Conservation (phyloP, 257 asterid genomes). For the Petunia secreta region DNA sequence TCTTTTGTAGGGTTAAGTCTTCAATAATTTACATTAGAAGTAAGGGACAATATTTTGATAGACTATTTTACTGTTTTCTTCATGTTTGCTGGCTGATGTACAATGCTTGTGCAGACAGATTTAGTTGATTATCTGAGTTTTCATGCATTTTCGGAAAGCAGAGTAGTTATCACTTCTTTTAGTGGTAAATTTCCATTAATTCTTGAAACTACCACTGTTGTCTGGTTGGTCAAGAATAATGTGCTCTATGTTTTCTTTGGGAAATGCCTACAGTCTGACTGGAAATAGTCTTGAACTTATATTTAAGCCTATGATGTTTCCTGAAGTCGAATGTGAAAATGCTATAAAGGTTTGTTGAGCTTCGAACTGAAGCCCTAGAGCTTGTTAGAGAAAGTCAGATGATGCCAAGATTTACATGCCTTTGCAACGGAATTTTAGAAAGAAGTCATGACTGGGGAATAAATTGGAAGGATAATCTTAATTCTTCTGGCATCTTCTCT, state of each 20-base stretch:
- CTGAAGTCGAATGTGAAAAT: conserved; percentile 10
- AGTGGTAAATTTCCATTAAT: neutral
- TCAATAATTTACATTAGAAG: neutral
- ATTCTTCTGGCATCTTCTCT: neutral
- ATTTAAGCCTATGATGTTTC: neutral
- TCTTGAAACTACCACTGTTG: neutral
- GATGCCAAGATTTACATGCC: conserved; percentile 17
- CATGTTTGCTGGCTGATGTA: neutral
- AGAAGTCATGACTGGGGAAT: conserved; percentile 4
- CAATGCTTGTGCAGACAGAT: neutral
- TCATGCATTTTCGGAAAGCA: conserved; percentile 8
- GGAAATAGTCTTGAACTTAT: neutral
- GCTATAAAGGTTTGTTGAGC: conserved; percentile 12
- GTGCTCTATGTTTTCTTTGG: neutral
- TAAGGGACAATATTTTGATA: neutral
- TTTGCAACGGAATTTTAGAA: neutral
- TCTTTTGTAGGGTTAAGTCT: neutral
- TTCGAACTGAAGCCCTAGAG: neutral
- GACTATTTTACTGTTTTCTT: neutral
- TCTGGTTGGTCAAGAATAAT: conserved; percentile 6
- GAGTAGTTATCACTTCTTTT: neutral
- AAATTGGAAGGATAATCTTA: neutral
- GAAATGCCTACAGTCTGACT: neutral
- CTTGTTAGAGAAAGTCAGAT: conserved; percentile 8
- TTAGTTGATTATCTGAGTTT: conserved; percentile 20